Evolutionary conservation across 306 rosid genomes (phyloP).

Genomic region (Clitoria ternatea): DNA sequence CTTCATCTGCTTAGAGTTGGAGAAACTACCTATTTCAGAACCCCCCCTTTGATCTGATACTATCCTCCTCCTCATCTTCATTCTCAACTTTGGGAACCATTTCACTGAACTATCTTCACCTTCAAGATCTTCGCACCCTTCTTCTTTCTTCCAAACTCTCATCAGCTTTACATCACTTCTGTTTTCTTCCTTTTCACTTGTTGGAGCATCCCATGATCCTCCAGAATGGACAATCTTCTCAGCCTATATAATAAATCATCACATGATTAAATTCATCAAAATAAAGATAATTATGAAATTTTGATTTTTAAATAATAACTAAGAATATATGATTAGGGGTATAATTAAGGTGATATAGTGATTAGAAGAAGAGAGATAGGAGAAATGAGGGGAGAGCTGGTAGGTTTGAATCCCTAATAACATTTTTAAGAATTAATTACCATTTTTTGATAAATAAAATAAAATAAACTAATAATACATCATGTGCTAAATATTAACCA

Average conservation of each 20-base stretch:
- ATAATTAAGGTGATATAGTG: too few relatives aligned
- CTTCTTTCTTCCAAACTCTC: slow-evolving; percentile 40
- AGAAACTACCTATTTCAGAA: background rate
- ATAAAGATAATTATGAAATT: background rate
- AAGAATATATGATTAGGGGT: too few relatives aligned
- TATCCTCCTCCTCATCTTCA: slow-evolving; percentile 41
- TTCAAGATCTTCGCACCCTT: slow-evolving; percentile 15
- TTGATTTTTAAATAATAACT: too few relatives aligned
- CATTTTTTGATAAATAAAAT: too few relatives aligned
- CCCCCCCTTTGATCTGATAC: slow-evolving; percentile 27
- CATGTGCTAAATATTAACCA: background rate
- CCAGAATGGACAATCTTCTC: slow-evolving; percentile 25
- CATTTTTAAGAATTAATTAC: too few relatives aligned
- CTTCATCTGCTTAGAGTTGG: slow-evolving; percentile 17
- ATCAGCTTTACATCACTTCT: slow-evolving; percentile 26
- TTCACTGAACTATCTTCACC: slow-evolving; percentile 33
- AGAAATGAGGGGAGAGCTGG: too few relatives aligned
- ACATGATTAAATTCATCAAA: background rate
- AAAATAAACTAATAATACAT: too few relatives aligned
- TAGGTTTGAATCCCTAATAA: too few relatives aligned
- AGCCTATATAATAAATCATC: slow-evolving; percentile 47
- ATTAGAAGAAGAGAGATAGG: too few relatives aligned
- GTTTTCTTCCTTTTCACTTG: slow-evolving; percentile 9
- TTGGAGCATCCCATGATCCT: slow-evolving; percentile 39
- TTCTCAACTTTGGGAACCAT: slow-evolving; percentile 67